Conservation (phyloP, 345 rosid genomes). For the Brassica cretica region DNA sequence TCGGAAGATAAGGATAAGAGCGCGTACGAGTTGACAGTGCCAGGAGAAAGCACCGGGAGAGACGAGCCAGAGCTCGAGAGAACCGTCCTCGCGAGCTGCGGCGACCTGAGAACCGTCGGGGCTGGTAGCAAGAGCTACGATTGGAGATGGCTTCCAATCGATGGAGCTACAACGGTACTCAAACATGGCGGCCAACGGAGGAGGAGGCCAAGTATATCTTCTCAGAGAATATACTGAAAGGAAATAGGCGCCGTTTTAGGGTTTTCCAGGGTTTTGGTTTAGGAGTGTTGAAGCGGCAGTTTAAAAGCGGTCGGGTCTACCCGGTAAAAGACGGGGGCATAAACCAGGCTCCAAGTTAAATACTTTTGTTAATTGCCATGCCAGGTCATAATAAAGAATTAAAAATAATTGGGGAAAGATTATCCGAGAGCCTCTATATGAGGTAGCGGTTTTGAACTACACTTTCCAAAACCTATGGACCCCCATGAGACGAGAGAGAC, state of each 20-base stretch:
- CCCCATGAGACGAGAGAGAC: background rate
- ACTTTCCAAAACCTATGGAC: background rate
- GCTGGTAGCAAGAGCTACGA: slow-evolving; percentile 81
- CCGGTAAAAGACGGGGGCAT: background rate
- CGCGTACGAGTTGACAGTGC: slow-evolving; percentile 93
- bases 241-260: slow-evolving; percentile 26
- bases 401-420: background rate
- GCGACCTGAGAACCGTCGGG: slow-evolving; percentile 73
- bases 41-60: slow-evolving; percentile 88
- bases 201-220: slow-evolving; percentile 9
- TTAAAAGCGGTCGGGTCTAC: slow-evolving; percentile 18
- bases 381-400: background rate
- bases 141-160: slow-evolving; percentile 90
- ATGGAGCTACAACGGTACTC: slow-evolving; percentile 68
- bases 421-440: background rate
- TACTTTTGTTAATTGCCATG: no score
- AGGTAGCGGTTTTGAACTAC: background rate
- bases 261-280: slow-evolving; percentile 18
- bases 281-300: background rate
- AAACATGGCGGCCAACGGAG: slow-evolving; percentile 31
- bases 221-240: background rate
- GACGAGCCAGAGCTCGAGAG: slow-evolving; percentile 94
- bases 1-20: slow-evolving; percentile 4
- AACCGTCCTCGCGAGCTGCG: slow-evolving; percentile 85
- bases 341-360: no score